Evolutionary conservation across 352 stramenopile genomes (phyloP).

Genomic region (Phytophthora aleatoria): DNA sequence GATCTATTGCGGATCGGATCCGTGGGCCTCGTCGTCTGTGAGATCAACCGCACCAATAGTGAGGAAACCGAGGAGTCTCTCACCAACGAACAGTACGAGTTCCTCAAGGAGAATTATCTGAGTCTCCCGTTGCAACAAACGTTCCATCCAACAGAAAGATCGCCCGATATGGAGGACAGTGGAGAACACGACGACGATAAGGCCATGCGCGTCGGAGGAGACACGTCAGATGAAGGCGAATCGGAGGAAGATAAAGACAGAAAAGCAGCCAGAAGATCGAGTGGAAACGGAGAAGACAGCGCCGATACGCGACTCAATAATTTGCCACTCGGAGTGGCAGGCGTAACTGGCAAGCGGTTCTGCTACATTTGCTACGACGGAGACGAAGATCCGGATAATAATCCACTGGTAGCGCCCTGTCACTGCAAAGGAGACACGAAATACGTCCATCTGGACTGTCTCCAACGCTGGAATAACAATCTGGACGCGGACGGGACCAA

Average conservation of each 20-base stretch:
- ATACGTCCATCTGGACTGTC: slow-evolving; percentile 92
- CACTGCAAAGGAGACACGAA: slow-evolving; percentile 93
- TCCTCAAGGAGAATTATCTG: slow-evolving; percentile 88
- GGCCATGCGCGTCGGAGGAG: slow-evolving; percentile 38
- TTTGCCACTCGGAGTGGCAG: slow-evolving; percentile 50
- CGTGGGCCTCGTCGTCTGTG: slow-evolving; percentile 91
- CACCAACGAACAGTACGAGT: slow-evolving; percentile 86
- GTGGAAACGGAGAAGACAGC: slow-evolving; percentile 16
- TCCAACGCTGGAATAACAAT: slow-evolving; percentile 93
- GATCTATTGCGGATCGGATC: slow-evolving; percentile 91
- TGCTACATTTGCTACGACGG: slow-evolving; percentile 95
- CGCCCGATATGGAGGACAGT: slow-evolving; percentile 40
- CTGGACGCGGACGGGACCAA: slow-evolving; percentile 76
- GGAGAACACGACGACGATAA: slow-evolving; percentile 43
- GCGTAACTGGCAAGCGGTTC: slow-evolving; percentile 59
- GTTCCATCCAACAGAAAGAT: slow-evolving; percentile 65
- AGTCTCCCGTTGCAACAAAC: slow-evolving; percentile 83
- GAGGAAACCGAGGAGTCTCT: slow-evolving; percentile 78
- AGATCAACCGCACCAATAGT: slow-evolving; percentile 78
- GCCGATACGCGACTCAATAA: slow-evolving; percentile 20
- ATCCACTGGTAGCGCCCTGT: slow-evolving; percentile 90
- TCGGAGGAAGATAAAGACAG: slow-evolving; percentile 82
- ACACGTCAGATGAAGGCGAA: slow-evolving; percentile 81
- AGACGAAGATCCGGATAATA: slow-evolving; percentile 83
- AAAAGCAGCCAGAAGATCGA: slow-evolving; percentile 29